Conservation (phyloP, 495 filamentous ascomycete species). For the Hyaloscypha finlandica region DNA sequence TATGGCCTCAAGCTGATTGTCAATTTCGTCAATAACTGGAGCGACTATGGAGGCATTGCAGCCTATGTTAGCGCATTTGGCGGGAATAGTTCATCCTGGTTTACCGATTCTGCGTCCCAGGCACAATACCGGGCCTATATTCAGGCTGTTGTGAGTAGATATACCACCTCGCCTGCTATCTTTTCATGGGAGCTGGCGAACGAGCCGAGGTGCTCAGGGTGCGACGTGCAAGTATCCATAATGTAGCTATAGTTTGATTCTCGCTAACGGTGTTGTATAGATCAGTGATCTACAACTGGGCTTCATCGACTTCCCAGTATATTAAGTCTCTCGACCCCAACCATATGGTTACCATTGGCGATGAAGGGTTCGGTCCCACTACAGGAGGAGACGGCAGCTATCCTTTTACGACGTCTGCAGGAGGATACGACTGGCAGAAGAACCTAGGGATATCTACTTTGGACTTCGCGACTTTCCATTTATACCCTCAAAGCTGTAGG, state of each 20-base stretch:
- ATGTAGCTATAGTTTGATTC: background rate
- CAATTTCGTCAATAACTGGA: constrained; percentile 56
- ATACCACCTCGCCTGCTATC: constrained; percentile 56
- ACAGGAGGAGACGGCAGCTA: constrained; percentile 46
- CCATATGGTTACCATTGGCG: constrained; percentile 69
- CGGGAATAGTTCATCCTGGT: constrained; percentile 50
- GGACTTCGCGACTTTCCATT: constrained; percentile 65
- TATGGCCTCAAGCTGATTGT: constrained; percentile 53
- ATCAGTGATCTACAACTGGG: constrained; percentile 61
- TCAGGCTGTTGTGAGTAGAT: constrained; percentile 61
- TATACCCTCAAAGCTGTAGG: constrained; percentile 51
- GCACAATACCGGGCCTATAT: constrained; percentile 60
- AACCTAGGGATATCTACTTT: constrained; percentile 53
- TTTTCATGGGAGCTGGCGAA: constrained; percentile 75
- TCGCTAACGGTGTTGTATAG: constrained; percentile 33
- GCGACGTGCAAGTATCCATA: constrained; percentile 30
- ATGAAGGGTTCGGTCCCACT: constrained; percentile 48
- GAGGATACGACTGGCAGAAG: constrained; percentile 60
- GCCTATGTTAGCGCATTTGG: constrained; percentile 49
- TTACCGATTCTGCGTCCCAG: constrained; percentile 57
- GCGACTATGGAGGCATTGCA: constrained; percentile 66
- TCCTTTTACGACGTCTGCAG: constrained; percentile 51
- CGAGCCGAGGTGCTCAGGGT: constrained; percentile 69
- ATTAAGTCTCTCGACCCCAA: constrained; percentile 64
- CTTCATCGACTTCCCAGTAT: constrained; percentile 56